Evolutionary conservation across 345 rosid genomes (phyloP), one percentile per base, ranked within the genome.

Genomic region (Kandelia obovata): DNA sequence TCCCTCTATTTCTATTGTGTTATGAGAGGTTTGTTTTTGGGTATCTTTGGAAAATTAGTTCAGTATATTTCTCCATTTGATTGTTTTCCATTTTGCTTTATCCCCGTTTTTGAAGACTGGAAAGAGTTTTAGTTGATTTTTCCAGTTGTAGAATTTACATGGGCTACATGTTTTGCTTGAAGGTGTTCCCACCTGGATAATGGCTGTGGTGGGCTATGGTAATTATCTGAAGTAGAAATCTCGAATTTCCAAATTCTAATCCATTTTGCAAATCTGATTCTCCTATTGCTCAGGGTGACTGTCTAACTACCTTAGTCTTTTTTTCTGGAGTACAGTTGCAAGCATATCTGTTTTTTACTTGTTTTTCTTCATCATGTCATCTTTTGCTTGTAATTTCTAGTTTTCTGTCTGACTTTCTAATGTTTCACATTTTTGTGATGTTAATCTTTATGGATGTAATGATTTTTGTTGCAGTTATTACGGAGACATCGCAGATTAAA

Each of bases 401-500:
- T 31, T 34, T 58, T 70, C 68, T 35, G 5, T 72, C 21, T 7
- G 34, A 6, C 3, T 26, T 39, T n/a, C 37, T 57, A 20, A 27
- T 32, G 23, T 58, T 34, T 34, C 37, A 4, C 53, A 27, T 46
- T 52, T 52, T 35, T 28, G n/a, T 47, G 21, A 65, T 30, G 66
- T 52, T 55, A 25, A 34, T 68, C 32, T 64, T 28, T 46, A 39
- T 64, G 19, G 60, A 60, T 46, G 60, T 71, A 49, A 37, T 35
- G 35, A 30, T 65, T 68, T 58, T 21, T 66, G 30, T 66, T 70
- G 55, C 81, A 88, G 91, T 78, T 88, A 58, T 77, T 88, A 17
- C 64, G 89, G 79, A 83, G 91, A 66, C 89, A 86, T 77, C 89
- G 91, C 51, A 80, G 94, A 78, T 61, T 85, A 71, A 86, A 85